These are phyloP conservation scores for Allium fistulosum DNA, from an alignment of 106 monocot species.

Conservation along the genomic window DNA sequence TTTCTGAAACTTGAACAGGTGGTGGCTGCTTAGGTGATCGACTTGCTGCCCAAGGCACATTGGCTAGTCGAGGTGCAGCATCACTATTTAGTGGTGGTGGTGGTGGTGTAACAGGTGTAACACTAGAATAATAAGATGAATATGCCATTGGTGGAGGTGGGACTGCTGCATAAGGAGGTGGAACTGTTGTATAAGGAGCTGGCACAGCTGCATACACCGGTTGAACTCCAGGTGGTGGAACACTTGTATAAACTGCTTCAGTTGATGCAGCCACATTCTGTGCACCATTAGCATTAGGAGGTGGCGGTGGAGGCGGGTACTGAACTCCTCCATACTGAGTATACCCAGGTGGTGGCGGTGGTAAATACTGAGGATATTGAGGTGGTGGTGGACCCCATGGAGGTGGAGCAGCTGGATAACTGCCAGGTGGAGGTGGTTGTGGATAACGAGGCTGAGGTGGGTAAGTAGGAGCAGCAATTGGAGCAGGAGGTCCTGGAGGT, in stretches of 20 bases:
- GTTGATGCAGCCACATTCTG: constrained; percentile 10
- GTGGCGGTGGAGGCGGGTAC: constrained; percentile 16
- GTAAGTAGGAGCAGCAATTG: constrained; percentile 34
- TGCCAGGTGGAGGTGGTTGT: constrained; percentile 39
- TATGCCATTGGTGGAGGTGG: constrained; percentile 32
- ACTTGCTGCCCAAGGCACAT: constrained; percentile 20
- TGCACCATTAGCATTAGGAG: constrained; percentile 11
- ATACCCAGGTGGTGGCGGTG: constrained; percentile 30
- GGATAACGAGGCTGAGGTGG: constrained; percentile 21
- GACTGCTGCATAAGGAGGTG: constrained; percentile 15
- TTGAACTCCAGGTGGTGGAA: constrained; percentile 20
- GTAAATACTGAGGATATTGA: constrained; percentile 27
- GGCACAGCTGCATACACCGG: constrained; percentile 4
- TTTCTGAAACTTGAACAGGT: constrained; percentile 13
- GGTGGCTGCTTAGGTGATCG: constrained; percentile 9
- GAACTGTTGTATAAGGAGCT: constrained; percentile 23
- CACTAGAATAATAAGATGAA: constrained; percentile 31
- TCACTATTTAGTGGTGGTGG: constrained; percentile 16
- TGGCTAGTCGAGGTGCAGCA: constrained; percentile 9
- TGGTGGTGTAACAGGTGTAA: constrained; percentile 22
- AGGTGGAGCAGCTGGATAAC: constrained; percentile 26
- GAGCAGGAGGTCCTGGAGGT: constrained; percentile 58
- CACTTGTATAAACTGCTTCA: constrained; percentile 8
- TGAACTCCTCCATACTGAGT: constrained; percentile 16
- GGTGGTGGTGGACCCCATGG: constrained; percentile 33